Percentiles rank a stretch among this genome's conserved stretches.
These are phyloP conservation scores for Linnemannia zychae DNA, from an alignment of 192 early-diverging fungal genomes.

Conservation along the genomic window DNA sequence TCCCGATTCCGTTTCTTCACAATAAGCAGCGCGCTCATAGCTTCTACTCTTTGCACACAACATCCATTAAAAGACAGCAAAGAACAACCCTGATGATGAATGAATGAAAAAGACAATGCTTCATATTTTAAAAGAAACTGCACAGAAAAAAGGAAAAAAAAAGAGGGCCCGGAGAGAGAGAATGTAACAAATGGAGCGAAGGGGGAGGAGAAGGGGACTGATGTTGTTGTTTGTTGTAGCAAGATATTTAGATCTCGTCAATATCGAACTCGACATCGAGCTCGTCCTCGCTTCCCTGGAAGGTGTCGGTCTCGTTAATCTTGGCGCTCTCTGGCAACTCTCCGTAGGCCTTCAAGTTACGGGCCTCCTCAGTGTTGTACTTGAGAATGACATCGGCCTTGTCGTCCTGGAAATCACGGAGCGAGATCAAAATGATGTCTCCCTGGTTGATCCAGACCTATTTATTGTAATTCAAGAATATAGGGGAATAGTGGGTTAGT, in stretches of 20 bases:
- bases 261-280: constrained; percentile 94
- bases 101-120: constrained; percentile 11
- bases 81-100: neutral
- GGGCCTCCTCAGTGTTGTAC: constrained; percentile 96
- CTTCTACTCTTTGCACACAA: neutral
- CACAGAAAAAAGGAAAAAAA: constrained; percentile 16
- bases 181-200: constrained; percentile 9
- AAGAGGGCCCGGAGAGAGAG: neutral
- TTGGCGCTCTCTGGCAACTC: constrained; percentile 92
- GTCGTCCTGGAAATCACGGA: constrained; percentile 93
- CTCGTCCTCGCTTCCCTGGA: constrained; percentile 73
- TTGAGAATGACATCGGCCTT: constrained; percentile 97
- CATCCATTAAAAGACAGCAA: neutral
- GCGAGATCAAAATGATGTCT: constrained; percentile 89
- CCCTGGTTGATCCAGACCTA: constrained; percentile 90
- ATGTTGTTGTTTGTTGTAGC: neutral
- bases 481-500: neutral
- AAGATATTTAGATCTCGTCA: constrained; percentile 75
- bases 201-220: neutral
- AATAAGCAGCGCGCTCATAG: neutral
- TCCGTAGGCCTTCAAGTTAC: constrained; percentile 92
- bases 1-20: neutral
- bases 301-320: constrained; percentile 86
- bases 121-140: neutral
- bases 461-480: neutral